Evolutionary conservation across 441 rosid genomes (phyloP).

Genomic region (Arabidopsis lyrata): DNA sequence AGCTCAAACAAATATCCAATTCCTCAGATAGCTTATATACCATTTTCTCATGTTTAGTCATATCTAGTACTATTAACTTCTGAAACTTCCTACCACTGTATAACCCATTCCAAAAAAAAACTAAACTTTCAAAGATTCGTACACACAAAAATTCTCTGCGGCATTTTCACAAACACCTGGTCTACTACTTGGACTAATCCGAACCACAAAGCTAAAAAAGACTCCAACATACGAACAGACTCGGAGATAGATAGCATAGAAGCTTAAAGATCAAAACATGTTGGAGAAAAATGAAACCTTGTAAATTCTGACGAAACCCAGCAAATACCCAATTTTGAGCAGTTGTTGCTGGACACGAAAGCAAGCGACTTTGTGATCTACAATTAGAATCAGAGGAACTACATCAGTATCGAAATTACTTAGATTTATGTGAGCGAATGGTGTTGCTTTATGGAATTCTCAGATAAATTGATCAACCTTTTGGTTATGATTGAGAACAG

Average conservation of each 20-base stretch:
- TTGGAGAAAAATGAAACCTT: conserved; percentile 27
- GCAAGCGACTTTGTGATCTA: conserved; percentile 36
- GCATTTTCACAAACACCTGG: conserved; percentile 42
- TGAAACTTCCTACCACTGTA: not conserved
- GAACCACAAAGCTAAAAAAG: not conserved
- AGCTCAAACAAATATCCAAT: not conserved
- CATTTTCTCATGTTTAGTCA: not conserved
- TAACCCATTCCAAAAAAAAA: not conserved
- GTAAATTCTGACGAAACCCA: conserved; percentile 2
- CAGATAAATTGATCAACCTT: conserved; percentile 19
- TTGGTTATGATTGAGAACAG: conserved; percentile 20
- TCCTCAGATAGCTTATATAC: not conserved
- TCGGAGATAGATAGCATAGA: not conserved
- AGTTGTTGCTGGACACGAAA: conserved; percentile 20
- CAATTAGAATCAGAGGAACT: not conserved
- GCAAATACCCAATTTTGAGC: conserved; percentile 9
- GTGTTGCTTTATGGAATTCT: not conserved
- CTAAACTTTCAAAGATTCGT: not conserved
- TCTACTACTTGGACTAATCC: not conserved
- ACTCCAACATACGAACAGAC: not conserved
- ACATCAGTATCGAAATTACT: conserved; percentile 5
- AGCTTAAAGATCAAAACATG: not conserved
- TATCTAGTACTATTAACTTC: not conserved
- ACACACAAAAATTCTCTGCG: conserved; percentile 8
- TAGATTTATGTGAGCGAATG: not conserved